Conservation (phyloP, 805 yeast genomes). For the Maudiozyma bulderi region DNA sequence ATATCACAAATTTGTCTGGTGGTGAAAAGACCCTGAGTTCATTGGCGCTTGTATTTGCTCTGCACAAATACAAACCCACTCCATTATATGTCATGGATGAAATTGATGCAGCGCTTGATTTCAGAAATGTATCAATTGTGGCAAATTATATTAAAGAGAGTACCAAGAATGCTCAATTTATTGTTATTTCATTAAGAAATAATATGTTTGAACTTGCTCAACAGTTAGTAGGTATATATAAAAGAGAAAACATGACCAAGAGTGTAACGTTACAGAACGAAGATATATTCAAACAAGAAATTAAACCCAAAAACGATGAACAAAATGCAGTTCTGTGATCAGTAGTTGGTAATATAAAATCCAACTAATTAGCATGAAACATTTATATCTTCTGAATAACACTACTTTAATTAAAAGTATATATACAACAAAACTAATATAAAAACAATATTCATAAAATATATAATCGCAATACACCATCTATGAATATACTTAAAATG, state of each 20-base stretch:
- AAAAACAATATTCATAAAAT: background rate
- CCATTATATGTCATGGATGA: slow-evolving; percentile 98
- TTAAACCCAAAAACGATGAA: background rate
- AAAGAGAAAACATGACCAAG: slow-evolving; percentile 81
- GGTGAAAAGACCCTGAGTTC: slow-evolving; percentile 97
- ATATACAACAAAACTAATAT: background rate
- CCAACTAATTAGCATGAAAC: too few relatives aligned
- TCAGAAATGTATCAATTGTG: slow-evolving; percentile 91
- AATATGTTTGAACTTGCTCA: slow-evolving; percentile 97
- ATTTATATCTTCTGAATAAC: too few relatives aligned
- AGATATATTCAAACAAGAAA: slow-evolving; percentile 30
- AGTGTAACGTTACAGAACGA: slow-evolving; percentile 70
- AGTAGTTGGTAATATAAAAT: too few relatives aligned
- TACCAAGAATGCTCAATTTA: slow-evolving; percentile 91
- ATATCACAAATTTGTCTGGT: slow-evolving; percentile 89
- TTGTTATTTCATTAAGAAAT: slow-evolving; percentile 89
- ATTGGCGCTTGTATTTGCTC: slow-evolving; percentile 88
- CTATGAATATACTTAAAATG: background rate
- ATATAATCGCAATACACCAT: too few relatives aligned
- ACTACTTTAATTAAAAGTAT: background rate
- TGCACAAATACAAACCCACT: slow-evolving; percentile 92
- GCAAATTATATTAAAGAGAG: slow-evolving; percentile 95
- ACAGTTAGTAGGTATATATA: slow-evolving; percentile 90
- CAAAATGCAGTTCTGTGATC: too few relatives aligned
- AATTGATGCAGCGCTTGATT: slow-evolving; percentile 97